Evolutionary conservation across 2,329 filamentous ascomycete species (phyloP), one percentile per base, ranked within the genome.

Genomic region (Pseudofabraea citricarpa): DNA sequence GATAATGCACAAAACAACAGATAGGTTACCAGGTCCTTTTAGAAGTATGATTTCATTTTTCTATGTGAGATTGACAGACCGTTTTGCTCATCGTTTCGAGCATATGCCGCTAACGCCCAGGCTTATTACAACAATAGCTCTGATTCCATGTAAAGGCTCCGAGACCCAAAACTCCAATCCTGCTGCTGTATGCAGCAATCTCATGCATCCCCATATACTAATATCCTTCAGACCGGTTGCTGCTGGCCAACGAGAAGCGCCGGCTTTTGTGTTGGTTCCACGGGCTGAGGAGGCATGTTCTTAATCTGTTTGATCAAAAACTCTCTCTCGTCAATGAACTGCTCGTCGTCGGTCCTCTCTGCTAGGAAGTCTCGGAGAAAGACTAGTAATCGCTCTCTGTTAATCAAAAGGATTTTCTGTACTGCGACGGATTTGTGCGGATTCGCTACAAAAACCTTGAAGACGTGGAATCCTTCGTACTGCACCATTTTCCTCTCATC

Each of bases 361-460:
- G 95, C 90, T 24, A 98, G 74, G 61, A 98, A 98, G 50, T 86
- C 85, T 6, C 89, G 87, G 41, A 98, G 69, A 65, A 98, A 98
- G 49, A 81, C 83, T 40, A 98, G 72, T 15, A 98, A 75, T 57
- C 91, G 87, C 52, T 96, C 90, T 46, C 90, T 82, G 63, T 98
- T 98, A 79, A 95, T 96, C 55, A 97, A 83, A 51, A 98, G 71
- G 59, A 98, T 95, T 62, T 91, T 88, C 63, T 95, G 90, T 38
- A 98, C 93, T 24, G 90, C 88, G 48, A 91, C 75, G n/a, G 89
- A 95, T 70, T 98, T 98, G 72, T 97, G 90, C 6, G 93, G 93
- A 63, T 98, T 98, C 47, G 93, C 93, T 42, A 97, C 93, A 66
- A 98, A 98, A 50, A 98, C 91, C 73, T 98, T 98, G 77, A 98